Evolutionary conservation across 305 asterid genomes (phyloP).

Genomic region (Fraxinus floribunda): DNA sequence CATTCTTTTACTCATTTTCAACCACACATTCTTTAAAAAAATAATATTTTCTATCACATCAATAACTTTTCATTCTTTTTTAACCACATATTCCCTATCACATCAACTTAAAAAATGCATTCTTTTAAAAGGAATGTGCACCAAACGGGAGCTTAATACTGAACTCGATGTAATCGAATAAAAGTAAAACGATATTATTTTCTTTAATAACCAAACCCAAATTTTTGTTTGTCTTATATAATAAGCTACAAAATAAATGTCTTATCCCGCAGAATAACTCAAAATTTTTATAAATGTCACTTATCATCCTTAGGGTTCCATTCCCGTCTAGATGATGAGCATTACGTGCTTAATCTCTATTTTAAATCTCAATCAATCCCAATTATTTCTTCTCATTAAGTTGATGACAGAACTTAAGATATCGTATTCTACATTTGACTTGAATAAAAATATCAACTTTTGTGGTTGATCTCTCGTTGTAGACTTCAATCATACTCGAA

Average conservation of each 20-base stretch:
- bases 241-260: no score
- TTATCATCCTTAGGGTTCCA: conserved; percentile 25
- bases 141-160: no score
- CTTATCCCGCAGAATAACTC: background rate
- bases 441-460: conserved; percentile 1
- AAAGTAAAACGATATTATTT: no score
- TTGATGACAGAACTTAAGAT: conserved; percentile 10
- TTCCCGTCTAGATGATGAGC: conserved; percentile 17
- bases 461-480: conserved; percentile 20
- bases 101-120: no score
- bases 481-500: conserved; percentile 24
- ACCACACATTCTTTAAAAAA: no score
- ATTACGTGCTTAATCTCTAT: background rate
- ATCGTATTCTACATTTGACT: conserved; percentile 20
- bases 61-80: no score
- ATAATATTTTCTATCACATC: no score
- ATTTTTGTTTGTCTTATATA: background rate
- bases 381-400: background rate
- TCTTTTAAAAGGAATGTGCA: no score
- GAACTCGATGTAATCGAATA: no score
- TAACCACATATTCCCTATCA: no score
- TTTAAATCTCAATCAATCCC: conserved; percentile 7
- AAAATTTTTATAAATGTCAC: conserved; percentile 2
- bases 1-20: no score
- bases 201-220: no score